phyloP scores from a whole-genome alignment of 2,329 filamentous ascomycete species.

The Huntiella decipiens region DNA sequence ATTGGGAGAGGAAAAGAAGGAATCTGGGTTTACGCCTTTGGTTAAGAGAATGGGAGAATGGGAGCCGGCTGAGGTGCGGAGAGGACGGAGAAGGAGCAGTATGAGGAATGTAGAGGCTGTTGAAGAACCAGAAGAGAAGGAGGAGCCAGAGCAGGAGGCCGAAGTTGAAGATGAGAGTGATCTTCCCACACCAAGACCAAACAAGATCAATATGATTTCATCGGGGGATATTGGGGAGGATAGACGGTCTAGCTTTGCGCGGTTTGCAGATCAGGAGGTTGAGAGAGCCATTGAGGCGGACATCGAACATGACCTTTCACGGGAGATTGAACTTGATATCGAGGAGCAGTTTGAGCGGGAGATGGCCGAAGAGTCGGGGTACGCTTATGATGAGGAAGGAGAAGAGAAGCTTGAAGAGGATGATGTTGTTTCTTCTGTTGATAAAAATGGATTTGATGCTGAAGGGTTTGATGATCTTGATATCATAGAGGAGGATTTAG shows the following conservation, averaged over 20 bases:
- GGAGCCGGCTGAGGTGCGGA: conserved; percentile 32
- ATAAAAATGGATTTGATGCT: conserved; percentile 13
- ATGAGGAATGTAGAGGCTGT: background rate
- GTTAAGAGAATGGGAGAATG: conserved; percentile 42
- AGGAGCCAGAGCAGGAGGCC: background rate
- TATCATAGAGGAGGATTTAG: conserved; percentile 36
- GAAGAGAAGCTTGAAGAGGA: conserved; percentile 1
- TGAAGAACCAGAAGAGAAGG: conserved; percentile 1
- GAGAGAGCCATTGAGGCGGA: conserved; percentile 21
- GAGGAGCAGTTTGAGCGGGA: too few species aligned
- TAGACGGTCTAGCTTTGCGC: conserved; percentile 17
- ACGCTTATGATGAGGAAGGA: conserved; percentile 11
- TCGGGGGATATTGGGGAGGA: background rate
- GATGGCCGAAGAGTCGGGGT: background rate
- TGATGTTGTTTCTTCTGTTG: conserved; percentile 12
- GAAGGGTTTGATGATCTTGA: conserved; percentile 27
- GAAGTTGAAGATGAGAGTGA: background rate
- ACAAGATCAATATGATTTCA: too few species aligned
- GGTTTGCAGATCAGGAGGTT: conserved; percentile 25
- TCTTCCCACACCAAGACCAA: background rate
- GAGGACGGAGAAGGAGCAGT: background rate
- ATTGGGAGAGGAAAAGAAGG: too few species aligned
- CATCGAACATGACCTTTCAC: conserved; percentile 12
- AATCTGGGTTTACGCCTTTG: conserved; percentile 41
- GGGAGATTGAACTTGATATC: background rate